Evolutionary conservation across 805 yeast genomes (phyloP).

Genomic region (Yarrowia sp.): DNA sequence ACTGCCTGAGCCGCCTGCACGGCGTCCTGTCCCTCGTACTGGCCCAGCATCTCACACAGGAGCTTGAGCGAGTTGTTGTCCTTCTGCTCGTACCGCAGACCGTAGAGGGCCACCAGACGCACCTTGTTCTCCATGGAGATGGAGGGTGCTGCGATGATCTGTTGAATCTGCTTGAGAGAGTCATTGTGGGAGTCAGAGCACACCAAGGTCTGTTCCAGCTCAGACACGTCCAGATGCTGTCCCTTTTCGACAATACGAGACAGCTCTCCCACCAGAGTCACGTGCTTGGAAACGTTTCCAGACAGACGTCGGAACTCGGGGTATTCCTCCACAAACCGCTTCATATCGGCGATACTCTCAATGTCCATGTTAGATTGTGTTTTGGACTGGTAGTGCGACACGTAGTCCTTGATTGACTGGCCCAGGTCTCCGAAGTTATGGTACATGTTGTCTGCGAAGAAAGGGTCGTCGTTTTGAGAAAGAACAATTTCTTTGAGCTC

Average conservation of each 20-base stretch:
- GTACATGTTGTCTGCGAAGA: constrained; percentile 81
- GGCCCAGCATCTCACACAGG: constrained; percentile 42
- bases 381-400: constrained; percentile 54
- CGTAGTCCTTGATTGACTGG: constrained; percentile 37
- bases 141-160: constrained; percentile 56
- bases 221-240: constrained; percentile 84
- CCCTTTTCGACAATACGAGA: constrained; percentile 70
- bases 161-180: constrained; percentile 64
- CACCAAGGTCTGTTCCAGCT: constrained; percentile 84
- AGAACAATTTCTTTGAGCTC: constrained; percentile 69
- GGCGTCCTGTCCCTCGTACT: constrained; percentile 48
- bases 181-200: constrained; percentile 64
- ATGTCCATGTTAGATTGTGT: constrained; percentile 77
- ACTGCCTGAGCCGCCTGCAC: constrained; percentile 57
- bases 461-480: constrained; percentile 69
- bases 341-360: constrained; percentile 85
- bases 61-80: constrained; percentile 54
- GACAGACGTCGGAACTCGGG: constrained; percentile 93
- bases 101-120: constrained; percentile 75
- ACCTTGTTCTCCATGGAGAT: constrained; percentile 64
- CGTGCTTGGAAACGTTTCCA: constrained; percentile 89
- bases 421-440: constrained; percentile 95
- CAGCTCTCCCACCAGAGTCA: constrained; percentile 85
- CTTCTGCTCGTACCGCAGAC: constrained; percentile 68
- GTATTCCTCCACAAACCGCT: constrained; percentile 85